Evolutionary conservation across 2,329 filamentous ascomycete genomes (phyloP).

Genomic region (Aaosphaeria pasadenensis): DNA sequence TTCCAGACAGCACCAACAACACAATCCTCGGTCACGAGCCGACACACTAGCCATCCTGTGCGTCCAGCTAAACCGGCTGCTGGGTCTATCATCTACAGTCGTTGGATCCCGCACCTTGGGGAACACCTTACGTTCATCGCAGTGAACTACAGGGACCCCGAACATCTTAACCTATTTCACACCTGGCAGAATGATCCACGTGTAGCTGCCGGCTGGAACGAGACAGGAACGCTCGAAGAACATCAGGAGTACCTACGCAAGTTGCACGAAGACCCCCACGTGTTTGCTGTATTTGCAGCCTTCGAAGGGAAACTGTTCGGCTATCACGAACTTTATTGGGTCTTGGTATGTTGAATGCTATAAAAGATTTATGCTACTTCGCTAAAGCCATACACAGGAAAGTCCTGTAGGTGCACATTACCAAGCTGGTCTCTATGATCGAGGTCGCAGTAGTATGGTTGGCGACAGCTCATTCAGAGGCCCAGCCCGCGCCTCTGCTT

Average conservation of each 20-base stretch:
- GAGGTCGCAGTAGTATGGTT: conserved; percentile 59
- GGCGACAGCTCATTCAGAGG: conserved; percentile 56
- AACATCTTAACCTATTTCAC: conserved; percentile 70
- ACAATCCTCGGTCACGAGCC: conserved; percentile 44
- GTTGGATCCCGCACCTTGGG: conserved; percentile 71
- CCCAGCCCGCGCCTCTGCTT: conserved; percentile 55
- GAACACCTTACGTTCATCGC: conserved; percentile 78
- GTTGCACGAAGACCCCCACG: conserved; percentile 69
- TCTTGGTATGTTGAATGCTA: conserved; percentile 47
- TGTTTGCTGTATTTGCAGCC: conserved; percentile 65
- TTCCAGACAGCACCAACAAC: conserved; percentile 47
- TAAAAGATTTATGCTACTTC: not conserved
- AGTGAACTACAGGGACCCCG: conserved; percentile 62
- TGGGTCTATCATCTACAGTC: conserved; percentile 70
- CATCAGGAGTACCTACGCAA: conserved; percentile 69
- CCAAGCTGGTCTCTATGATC: conserved; percentile 54
- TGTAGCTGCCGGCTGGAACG: conserved; percentile 76
- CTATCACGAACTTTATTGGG: conserved; percentile 82
- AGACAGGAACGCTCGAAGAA: conserved; percentile 71
- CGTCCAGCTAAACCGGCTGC: conserved; percentile 69
- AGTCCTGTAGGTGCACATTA: conserved; percentile 61
- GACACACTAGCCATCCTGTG: conserved; percentile 66
- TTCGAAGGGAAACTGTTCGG: conserved; percentile 71
- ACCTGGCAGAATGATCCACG: conserved; percentile 82
- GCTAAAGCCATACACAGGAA: conserved; percentile 42